Conservation (phyloP, 169 alveolate species). For the Hammondia hammondi region DNA sequence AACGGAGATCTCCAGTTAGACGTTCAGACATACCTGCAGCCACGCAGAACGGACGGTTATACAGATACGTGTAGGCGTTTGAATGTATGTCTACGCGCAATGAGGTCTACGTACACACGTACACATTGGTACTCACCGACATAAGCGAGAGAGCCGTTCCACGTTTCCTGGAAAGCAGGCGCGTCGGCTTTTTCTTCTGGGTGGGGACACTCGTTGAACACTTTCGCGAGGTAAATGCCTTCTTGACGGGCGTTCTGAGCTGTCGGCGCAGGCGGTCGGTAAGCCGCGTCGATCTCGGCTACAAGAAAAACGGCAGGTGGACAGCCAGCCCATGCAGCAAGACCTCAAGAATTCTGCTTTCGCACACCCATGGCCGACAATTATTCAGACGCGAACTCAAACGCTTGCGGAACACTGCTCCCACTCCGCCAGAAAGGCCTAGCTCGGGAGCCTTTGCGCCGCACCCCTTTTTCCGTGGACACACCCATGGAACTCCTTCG, state of each 20-base stretch:
- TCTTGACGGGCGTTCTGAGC: conserved; percentile 79
- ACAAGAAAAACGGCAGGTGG: background rate
- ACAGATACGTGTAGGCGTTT: background rate
- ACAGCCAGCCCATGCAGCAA: too few relatives aligned
- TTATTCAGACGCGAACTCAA: too few relatives aligned
- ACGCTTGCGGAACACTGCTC: too few relatives aligned
- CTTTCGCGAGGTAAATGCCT: conserved; percentile 73
- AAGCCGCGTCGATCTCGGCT: conserved; percentile 69
- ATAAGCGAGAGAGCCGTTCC: conserved; percentile 75
- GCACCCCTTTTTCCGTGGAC: too few relatives aligned
- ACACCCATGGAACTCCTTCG: too few relatives aligned
- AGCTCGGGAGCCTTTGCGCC: too few relatives aligned
- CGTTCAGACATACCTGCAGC: background rate
- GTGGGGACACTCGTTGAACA: conserved; percentile 57
- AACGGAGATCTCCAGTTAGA: background rate
- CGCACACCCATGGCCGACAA: too few relatives aligned
- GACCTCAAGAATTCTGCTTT: too few relatives aligned
- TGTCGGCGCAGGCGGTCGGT: conserved; percentile 78
- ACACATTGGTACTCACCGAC: conserved; percentile 48
- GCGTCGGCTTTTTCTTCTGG: conserved; percentile 61
- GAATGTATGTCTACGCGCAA: background rate
- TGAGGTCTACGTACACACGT: too few relatives aligned
- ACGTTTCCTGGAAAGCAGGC: conserved; percentile 73
- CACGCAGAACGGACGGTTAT: background rate
- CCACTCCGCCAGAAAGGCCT: background rate